These are phyloP conservation scores for Chaetomium cochliodes DNA, from an alignment of 495 filamentous ascomycete species.

Conservation along the genomic window DNA sequence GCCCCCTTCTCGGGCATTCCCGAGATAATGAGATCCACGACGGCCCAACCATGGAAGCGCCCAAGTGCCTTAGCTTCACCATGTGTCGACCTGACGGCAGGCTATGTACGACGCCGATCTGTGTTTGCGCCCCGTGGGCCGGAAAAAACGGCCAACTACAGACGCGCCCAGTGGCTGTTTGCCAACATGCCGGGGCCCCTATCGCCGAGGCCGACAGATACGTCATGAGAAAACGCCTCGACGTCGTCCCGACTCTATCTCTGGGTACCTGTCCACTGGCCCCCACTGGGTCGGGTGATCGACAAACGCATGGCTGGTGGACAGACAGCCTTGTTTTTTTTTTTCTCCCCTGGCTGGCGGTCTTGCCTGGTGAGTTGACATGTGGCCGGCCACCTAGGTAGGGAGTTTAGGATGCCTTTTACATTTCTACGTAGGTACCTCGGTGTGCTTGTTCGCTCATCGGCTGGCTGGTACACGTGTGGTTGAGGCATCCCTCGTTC, in stretches of 20 bases:
- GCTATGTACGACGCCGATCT: slow-evolving; percentile 6
- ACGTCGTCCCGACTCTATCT: background rate
- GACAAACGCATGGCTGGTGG: slow-evolving; percentile 5
- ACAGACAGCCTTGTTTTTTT: slow-evolving; percentile 1
- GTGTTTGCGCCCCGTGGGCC: slow-evolving; percentile 7
- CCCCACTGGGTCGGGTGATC: background rate
- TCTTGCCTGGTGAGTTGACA: background rate
- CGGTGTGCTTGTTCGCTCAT: background rate
- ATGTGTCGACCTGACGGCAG: background rate
- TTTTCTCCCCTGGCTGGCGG: background rate
- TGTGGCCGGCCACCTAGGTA: background rate
- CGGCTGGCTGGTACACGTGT: background rate
- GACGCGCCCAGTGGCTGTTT: background rate
- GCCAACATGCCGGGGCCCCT: background rate
- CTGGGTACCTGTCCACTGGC: too few species aligned
- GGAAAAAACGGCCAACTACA: background rate
- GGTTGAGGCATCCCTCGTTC: background rate
- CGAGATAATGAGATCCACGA: background rate
- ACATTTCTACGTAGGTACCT: background rate
- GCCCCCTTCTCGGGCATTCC: background rate
- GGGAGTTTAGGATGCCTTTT: background rate
- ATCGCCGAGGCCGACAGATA: background rate
- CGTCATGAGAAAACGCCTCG: background rate
- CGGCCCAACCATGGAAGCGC: background rate
- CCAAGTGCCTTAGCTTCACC: background rate